Base-by-base conservation (phyloP, 306 rosid species). In the Malus asiatica region DNA sequence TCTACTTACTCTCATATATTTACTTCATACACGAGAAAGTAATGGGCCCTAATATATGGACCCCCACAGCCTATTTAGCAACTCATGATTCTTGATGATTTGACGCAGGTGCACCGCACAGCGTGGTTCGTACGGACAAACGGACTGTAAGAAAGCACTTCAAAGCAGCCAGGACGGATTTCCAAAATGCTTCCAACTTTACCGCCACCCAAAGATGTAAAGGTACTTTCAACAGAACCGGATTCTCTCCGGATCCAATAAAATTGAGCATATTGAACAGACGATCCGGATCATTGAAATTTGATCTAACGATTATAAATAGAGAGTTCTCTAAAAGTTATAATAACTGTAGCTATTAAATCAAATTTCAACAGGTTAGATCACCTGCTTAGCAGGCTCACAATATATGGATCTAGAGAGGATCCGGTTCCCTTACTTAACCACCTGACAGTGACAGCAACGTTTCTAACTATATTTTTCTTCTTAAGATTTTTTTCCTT, bases 21-120 rank as follows among this genome's bases (percentile, higher is more conserved):
- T n/a, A n/a, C 62, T 4, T 51, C 13, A 57, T 4, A 27, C 35
- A 27, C 66, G 6, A 29, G 2, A 61, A 22, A 1, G 9, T 0
- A 18, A 15, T 57, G 65, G 66, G 62, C 29, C 42, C 45, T 25
- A 72, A 4, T 40, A 23, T 1, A 8, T 3, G 2, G 81, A 48
- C 78, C 78, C 78, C 75, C 44, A 15, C 15, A 23, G 27, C 22
- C 38, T 16, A 60, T 38, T 8, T 44, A 74, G 63, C 59, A 66
- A 35, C 48, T 30, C 45, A 48, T 61, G 55, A 67, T 66, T 77
- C 72, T 23, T 15, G 75, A 77, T 20, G 84, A 76, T 72, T 58
- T 46, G 74, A 76, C 66, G 85, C 66, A 48, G 64, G 70, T 29
- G 44, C 86, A 81, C 80, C 84, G 53, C 77, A 58, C 29, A 19